Base-by-base conservation (phyloP, 2,329 filamentous ascomycete species). In the Periconia sp. region DNA sequence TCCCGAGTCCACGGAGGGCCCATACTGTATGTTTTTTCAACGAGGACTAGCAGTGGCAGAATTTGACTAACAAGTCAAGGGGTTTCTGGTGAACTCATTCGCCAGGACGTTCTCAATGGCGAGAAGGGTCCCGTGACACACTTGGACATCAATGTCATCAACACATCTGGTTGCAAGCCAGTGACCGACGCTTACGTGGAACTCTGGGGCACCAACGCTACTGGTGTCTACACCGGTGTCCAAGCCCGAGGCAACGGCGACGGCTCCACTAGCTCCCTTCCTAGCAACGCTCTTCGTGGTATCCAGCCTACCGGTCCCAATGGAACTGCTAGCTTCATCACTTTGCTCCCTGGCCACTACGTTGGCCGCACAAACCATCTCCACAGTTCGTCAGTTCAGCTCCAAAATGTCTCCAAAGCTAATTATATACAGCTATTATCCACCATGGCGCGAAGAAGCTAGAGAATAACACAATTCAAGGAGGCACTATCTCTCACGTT, bases 401-500 rank as follows among this genome's bases (percentile, higher is more conserved):
- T 7, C 40, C 31, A 3, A 1, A 46, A 15, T 37, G 45, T 49
- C 27, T 61, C 41, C 30, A 17, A 27, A 27, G 37, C 41, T 50
- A 50, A 58, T 15, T 20, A 2, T 17, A 11, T 8, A 2, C 14
- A 70, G 68, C 66, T 15, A 67, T 71, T 48, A 64, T 76, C 41
- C 74, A 76, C 53, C 69, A 72, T 53, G 70, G 71, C 45, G 67
- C 63, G 43, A 74, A 69, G 41, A 62, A 77, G 7, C 73, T 77
- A 44, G 59, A 74, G 45, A 84, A 81, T 63, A 81, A 80, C 50
- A 82, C 82, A 53, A 78, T 83, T 56, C 69, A 72, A 41, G 81
- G 77, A 55, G 76, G 77, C 15, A 76, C 72, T 47, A 78, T 82
- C 53, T 79, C 81, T 8, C 85, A 88, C 71, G 78, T 87, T 40